These are phyloP conservation scores for Meripilus lineatus DNA, from an alignment of 1,284 basidiomycete species.

Conservation along the genomic window DNA sequence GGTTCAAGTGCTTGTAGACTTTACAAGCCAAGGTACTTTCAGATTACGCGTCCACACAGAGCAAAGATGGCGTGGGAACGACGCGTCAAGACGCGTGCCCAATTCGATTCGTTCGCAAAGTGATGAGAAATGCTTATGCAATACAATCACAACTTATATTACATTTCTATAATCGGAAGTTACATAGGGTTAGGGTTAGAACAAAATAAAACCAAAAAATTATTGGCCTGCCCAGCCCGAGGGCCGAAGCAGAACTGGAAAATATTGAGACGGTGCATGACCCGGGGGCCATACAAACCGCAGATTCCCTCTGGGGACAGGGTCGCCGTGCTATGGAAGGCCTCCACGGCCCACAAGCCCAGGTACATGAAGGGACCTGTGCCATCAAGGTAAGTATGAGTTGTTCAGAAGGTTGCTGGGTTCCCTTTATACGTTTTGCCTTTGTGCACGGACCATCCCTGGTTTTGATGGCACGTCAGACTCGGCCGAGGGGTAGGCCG, in stretches of 20 bases:
- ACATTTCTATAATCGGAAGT: too few species aligned
- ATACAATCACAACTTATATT: too few species aligned
- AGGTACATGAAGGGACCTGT: conserved; percentile 33
- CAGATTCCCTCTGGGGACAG: conserved; percentile 44
- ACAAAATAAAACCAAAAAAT: conserved; percentile 5
- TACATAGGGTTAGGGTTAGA: conserved; percentile 10
- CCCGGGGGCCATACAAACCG: conserved; percentile 62
- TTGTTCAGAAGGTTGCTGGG: conserved; percentile 7
- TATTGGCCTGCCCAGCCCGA: conserved; percentile 10
- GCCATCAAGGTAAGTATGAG: conserved; percentile 38
- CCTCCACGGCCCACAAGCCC: conserved; percentile 39
- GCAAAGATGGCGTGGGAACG: too few species aligned
- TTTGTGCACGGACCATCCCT: conserved; percentile 10
- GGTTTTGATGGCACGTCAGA: too few species aligned
- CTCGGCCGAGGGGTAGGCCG: too few species aligned
- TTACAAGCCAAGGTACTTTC: too few species aligned
- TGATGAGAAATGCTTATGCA: too few species aligned
- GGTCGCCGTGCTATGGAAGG: conserved; percentile 69
- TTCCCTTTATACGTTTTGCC: background rate
- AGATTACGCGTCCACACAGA: too few species aligned
- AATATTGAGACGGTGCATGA: conserved; percentile 70
- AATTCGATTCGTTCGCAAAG: too few species aligned
- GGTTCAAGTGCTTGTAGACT: too few species aligned
- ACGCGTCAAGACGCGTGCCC: too few species aligned
- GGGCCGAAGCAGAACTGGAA: conserved; percentile 45